Conservation (phyloP, 1,139 yeast genomes). For the Petasospora rhodanensis region DNA sequence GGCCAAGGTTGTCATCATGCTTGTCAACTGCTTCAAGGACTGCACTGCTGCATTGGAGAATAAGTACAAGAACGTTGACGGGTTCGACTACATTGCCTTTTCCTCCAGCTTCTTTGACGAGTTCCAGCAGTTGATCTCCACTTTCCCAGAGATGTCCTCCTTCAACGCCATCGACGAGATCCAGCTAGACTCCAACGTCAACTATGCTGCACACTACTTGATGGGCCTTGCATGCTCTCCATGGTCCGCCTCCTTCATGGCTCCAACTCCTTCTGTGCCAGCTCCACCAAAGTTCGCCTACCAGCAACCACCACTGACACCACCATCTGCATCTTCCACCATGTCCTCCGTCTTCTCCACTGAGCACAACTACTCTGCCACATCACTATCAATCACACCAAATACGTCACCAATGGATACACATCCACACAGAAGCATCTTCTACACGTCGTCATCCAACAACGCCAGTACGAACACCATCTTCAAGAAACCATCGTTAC, state of each 20-base stretch:
- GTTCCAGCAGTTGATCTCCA: constrained; percentile 7
- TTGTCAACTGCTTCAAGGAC: constrained; percentile 41
- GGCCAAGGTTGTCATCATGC: constrained; percentile 41
- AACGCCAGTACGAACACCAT: too few species aligned
- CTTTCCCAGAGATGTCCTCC: constrained; percentile 16
- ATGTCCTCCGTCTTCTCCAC: constrained; percentile 23
- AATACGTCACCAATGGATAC: constrained; percentile 1
- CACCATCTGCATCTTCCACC: constrained; percentile 25
- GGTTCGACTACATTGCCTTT: constrained; percentile 11
- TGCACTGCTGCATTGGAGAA: constrained; percentile 53
- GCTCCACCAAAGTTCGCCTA: constrained; percentile 8
- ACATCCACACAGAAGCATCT: not conserved
- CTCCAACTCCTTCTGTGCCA: too few species aligned
- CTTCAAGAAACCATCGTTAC: too few species aligned
- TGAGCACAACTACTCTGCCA: constrained; percentile 16
- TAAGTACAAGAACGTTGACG: constrained; percentile 38
- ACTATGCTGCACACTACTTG: constrained; percentile 14
- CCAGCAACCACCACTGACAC: constrained; percentile 15
- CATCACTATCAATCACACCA: constrained; percentile 2
- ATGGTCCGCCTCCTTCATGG: constrained; percentile 6
- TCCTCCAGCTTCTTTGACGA: constrained; percentile 10
- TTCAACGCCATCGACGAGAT: constrained; percentile 15
- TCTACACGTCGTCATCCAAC: constrained; percentile 1
- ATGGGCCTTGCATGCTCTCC: constrained; percentile 17
- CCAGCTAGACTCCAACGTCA: constrained; percentile 11